Percentiles rank a stretch among this genome's conserved stretches.
These are phyloP conservation scores for Fusarium sp. DNA, from an alignment of 2,329 filamentous ascomycete genomes.

Conservation along the genomic window DNA sequence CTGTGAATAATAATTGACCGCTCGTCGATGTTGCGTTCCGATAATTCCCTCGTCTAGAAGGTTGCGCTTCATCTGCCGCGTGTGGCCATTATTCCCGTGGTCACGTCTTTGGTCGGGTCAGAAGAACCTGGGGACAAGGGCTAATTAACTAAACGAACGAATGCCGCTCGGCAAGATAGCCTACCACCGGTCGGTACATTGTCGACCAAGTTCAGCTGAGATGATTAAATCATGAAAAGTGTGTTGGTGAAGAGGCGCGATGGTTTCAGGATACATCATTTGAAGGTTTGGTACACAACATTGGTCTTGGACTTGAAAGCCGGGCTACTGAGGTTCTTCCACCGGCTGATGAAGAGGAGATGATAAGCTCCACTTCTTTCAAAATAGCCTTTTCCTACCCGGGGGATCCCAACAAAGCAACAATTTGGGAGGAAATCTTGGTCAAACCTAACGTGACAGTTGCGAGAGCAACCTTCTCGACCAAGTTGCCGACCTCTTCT, in stretches of 20 bases:
- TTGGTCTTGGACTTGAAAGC: not conserved
- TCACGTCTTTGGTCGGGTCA: not conserved
- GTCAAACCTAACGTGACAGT: rapidly evolving
- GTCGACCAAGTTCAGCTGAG: too few relatives aligned
- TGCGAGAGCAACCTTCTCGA: not conserved
- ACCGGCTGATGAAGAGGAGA: rapidly evolving
- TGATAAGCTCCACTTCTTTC: rapidly evolving
- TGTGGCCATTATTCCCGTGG: not conserved
- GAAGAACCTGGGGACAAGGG: too few relatives aligned
- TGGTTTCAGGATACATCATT: too few relatives aligned
- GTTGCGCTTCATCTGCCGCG: not conserved
- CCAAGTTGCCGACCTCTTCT: not conserved
- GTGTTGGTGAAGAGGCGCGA: too few relatives aligned
- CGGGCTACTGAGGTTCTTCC: not conserved
- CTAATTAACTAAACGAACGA: too few relatives aligned
- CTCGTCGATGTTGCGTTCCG: not conserved
- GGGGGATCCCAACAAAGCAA: rapidly evolving
- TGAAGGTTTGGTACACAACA: not conserved
- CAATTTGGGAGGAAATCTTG: not conserved
- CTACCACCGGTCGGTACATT: too few relatives aligned
- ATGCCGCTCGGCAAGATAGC: too few relatives aligned
- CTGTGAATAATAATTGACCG: not conserved
- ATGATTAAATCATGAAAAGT: too few relatives aligned
- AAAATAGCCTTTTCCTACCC: not conserved
- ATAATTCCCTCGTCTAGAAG: not conserved